Evolutionary conservation across 176 grass and related monocot genomes (phyloP).

Genomic region (Avena eriantha): DNA sequence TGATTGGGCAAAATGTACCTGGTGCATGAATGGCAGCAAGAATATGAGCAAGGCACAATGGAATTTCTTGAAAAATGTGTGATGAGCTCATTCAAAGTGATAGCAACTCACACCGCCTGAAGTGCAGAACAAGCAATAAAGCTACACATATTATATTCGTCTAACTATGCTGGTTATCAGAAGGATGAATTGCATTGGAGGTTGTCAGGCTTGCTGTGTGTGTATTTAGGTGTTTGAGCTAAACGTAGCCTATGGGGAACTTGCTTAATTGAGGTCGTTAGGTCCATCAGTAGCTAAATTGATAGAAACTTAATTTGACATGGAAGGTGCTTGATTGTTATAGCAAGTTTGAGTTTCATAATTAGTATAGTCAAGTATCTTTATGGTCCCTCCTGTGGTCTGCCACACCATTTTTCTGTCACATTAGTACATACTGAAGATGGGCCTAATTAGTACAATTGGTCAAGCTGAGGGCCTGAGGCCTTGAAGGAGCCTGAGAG

Average conservation of each 20-base stretch:
- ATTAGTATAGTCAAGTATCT: neutral
- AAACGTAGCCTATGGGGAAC: slow-evolving; percentile 14
- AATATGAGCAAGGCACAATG: neutral
- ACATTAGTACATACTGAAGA: neutral
- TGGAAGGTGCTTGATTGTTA: slow-evolving; percentile 14
- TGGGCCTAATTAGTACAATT: slow-evolving; percentile 8
- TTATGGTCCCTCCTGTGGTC: neutral
- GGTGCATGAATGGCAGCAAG: neutral
- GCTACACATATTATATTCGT: neutral
- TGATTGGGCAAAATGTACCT: neutral
- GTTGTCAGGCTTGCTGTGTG: neutral
- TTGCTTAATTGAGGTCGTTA: slow-evolving; percentile 14
- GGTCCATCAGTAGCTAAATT: neutral
- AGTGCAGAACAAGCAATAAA: neutral
- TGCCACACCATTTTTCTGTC: neutral
- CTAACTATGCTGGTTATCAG: slow-evolving; percentile 26
- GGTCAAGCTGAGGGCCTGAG: slow-evolving; percentile 25
- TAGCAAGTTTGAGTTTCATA: neutral
- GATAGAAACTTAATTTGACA: slow-evolving; percentile 6
- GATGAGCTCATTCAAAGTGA: slow-evolving; percentile 4
- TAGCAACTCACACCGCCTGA: neutral
- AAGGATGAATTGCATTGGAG: slow-evolving; percentile 7
- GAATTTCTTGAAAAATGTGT: slow-evolving; percentile 6
- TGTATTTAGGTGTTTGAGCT: slow-evolving; percentile 9
- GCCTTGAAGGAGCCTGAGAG: neutral